Conservation (phyloP, 805 yeast genomes). For the Schwanniomyces vanrijiae region DNA sequence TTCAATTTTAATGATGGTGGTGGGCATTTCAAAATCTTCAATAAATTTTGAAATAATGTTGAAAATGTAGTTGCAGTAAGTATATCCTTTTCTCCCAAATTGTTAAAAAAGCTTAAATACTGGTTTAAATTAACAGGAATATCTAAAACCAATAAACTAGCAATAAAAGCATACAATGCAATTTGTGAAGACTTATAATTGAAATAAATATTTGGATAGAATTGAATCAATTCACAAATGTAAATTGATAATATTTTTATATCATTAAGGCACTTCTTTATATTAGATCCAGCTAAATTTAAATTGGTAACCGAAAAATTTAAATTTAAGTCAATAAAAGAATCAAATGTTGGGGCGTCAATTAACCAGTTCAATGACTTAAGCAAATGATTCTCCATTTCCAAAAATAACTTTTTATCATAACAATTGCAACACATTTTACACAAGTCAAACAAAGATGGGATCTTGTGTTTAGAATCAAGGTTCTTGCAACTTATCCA, state of each 20-base stretch:
- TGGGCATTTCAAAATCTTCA: constrained; percentile 43
- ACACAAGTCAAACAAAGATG: constrained; percentile 50
- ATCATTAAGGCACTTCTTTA: constrained; percentile 35
- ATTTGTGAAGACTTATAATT: constrained; percentile 55
- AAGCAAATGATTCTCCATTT: constrained; percentile 69
- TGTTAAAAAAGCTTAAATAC: constrained; percentile 19
- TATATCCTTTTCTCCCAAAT: constrained; percentile 16
- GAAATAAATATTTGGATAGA: constrained; percentile 58
- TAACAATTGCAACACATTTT: constrained; percentile 60
- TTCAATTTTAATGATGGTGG: constrained; percentile 48
- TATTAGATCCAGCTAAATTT: constrained; percentile 25
- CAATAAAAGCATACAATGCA: constrained; percentile 44
- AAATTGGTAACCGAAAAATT: constrained; percentile 36
- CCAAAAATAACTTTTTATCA: constrained; percentile 54
- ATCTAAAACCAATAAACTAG: constrained; percentile 37
- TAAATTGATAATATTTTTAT: constrained; percentile 58
- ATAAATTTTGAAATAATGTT: constrained; percentile 23
- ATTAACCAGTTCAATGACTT: constrained; percentile 66
- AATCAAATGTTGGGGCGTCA: constrained; percentile 61
- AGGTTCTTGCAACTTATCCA: constrained; percentile 48
- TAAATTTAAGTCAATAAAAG: constrained; percentile 58
- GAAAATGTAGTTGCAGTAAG: constrained; percentile 15
- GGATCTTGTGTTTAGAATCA: constrained; percentile 59
- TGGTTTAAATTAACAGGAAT: constrained; percentile 26
- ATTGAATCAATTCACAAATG: constrained; percentile 65